Evolutionary conservation across 2,329 filamentous ascomycete genomes (phyloP), one percentile per base, ranked within the genome.

Genomic region (Xenosphaeropsis pyriputrescens): DNA sequence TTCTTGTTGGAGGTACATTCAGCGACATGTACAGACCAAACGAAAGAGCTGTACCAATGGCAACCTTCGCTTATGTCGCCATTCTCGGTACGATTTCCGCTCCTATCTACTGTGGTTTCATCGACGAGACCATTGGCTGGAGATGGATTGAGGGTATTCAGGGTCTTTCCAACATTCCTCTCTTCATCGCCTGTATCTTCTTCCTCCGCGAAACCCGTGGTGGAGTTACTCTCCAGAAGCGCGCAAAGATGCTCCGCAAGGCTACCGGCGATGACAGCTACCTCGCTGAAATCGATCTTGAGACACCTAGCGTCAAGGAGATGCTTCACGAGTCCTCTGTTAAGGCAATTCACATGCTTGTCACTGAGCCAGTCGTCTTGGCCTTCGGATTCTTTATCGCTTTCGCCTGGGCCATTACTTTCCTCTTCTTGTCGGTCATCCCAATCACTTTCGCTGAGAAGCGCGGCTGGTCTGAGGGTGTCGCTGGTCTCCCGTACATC

Each of bases 81-180:
- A 63, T 94, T 0, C 67, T 79, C 2, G 88, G 85, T 1, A 91
- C 85, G 0, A 62, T 85, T 1, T 71, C 70, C 2, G 74, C 81
- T 1, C 72, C 78, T 22, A 75, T 94, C 42, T 72, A 79, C 1
- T 69, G 2, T 58, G 79, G 35, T 63, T 72, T 40, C 35, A 65
- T 82, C 18, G 71, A 72, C 0, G 62, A 75, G 11, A 63, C 70
- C 35, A 66, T 74, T 5, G 68, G 60, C 3, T 93, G 84, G 84
- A 73, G 83, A 42, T 93, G 85, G 85, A 74, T 88, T 1, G 93
- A 91, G 54, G 91, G 85, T 65, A 69, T 86, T 29, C 86, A 94
- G 50, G 73, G 75, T 4, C 82, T 93, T 31, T 58, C 73, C 17
- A 73, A 78, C 37, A 72, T 66, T 0, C 57, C 75, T 1, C 58